Evolutionary conservation across 2,329 filamentous ascomycete species (phyloP), one percentile per base, ranked within the genome.

Genomic region (Alternaria panax): DNA sequence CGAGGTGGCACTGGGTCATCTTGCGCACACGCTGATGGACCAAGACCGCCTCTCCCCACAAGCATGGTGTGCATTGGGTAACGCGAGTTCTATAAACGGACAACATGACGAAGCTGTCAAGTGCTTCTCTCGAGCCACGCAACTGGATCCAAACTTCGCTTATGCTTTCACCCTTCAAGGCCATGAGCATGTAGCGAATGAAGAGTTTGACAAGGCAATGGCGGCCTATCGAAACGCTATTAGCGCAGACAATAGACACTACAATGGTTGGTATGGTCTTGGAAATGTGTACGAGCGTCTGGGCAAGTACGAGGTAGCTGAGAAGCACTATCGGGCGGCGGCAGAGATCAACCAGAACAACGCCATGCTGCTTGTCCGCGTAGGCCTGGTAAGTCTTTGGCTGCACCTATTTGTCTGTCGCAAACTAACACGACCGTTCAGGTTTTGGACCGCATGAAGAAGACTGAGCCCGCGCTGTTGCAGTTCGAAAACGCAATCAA

Each of bases 211-310:
- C 75, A 97, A 97, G 76, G 95, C 95, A 0, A 86, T 97, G 43
- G 88, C 89, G 38, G 90, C 92, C 2, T 99, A 97, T 78, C 88
- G 96, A 32, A 87, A 90, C 53, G 93, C 92, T 2, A 91, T 99
- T 67, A 87, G 89, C 43, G 92, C 92, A 0, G 93, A 99, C 72
- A 88, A 87, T 55, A 88, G 94, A 20, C 94, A 97, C 75, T 99
- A 98, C 82, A 97, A 97, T 74, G 95, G 94, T n/a, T 98, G 96
- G 87, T 99, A 98, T 76, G 95, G 95, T 20, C 78, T 90, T n/a
- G 87, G 86, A 7, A 85, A 81, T 34, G 93, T 97, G 1, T 95
- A 94, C 71, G 92, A 96, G 78, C 94, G 93, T 73, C 87, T 96
- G 70, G 93, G 93, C 72, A 93, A 92, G 76, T 93, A 92, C 69